Conservation (phyloP, 371 early-diverging fungal species). For the Mucor mucedo region DNA sequence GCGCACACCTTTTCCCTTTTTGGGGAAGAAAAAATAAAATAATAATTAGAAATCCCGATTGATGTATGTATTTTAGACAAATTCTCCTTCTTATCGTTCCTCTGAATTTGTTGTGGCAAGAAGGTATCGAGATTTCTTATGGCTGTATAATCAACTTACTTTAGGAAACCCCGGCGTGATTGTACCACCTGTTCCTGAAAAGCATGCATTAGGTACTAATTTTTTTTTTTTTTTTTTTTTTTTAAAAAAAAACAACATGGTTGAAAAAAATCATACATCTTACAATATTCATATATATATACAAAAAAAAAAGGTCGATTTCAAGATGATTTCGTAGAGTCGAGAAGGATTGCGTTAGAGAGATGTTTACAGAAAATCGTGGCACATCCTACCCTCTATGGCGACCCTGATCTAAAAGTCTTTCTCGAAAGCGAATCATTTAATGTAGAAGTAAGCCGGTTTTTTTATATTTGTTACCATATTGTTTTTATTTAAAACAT, state of each 20-base stretch:
- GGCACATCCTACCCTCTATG: slow-evolving; percentile 83
- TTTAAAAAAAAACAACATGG: too few species aligned
- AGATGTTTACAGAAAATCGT: slow-evolving; percentile 81
- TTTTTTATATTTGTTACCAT: not conserved
- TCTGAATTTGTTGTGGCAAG: slow-evolving; percentile 82
- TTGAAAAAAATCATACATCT: too few species aligned
- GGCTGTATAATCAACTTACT: slow-evolving; percentile 89
- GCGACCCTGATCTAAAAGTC: slow-evolving; percentile 81
- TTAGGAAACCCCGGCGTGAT: slow-evolving; percentile 87
- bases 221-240: too few species aligned
- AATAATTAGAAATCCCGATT: not conserved
- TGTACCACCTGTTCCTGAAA: slow-evolving; percentile 94
- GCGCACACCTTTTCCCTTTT: too few species aligned
- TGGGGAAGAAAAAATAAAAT: not conserved
- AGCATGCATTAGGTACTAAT: slow-evolving; percentile 76
- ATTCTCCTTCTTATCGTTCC: slow-evolving; percentile 74
- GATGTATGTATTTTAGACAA: slow-evolving; percentile 58
- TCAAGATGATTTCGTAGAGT: slow-evolving; percentile 94
- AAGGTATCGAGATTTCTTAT: slow-evolving; percentile 92
- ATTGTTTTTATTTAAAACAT: not conserved
- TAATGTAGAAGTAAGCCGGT: slow-evolving; percentile 58
- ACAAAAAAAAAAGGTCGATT: slow-evolving; percentile 85
- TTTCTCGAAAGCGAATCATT: slow-evolving; percentile 93
- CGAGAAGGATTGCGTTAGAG: slow-evolving; percentile 83
- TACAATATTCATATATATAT: not conserved